Evolutionary conservation across 2,329 filamentous ascomycete genomes (phyloP).

Genomic region (Colletotrichum noveboracense): DNA sequence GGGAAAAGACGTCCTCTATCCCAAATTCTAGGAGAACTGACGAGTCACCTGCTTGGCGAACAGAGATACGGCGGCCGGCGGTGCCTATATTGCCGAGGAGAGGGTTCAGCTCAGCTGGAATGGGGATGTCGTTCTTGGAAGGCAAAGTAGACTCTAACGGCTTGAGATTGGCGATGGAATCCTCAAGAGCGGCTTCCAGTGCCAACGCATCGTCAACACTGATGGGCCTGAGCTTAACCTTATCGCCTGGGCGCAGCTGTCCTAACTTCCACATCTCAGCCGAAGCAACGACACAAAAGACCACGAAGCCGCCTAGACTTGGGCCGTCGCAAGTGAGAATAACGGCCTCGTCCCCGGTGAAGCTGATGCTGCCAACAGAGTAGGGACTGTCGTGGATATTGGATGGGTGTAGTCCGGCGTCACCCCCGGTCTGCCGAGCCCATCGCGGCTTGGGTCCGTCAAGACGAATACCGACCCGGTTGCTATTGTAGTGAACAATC

Average conservation of each 20-base stretch:
- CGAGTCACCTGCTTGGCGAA: conserved; percentile 37
- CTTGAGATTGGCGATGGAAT: conserved; percentile 26
- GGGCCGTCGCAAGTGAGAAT: conserved; percentile 44
- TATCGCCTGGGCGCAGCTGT: conserved; percentile 43
- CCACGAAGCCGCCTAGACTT: conserved; percentile 45
- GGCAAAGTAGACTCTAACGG: not conserved
- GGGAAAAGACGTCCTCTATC: conserved; percentile 29
- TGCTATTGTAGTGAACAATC: conserved; percentile 46
- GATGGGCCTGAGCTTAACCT: conserved; percentile 36
- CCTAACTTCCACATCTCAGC: conserved; percentile 48
- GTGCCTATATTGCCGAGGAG: conserved; percentile 22
- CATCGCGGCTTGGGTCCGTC: conserved; percentile 41
- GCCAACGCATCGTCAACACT: conserved; percentile 27
- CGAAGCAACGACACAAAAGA: conserved; percentile 40
- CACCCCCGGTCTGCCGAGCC: conserved; percentile 40
- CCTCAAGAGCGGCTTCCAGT: conserved; percentile 25
- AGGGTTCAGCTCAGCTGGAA: not conserved
- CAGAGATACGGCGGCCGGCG: conserved; percentile 22
- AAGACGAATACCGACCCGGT: conserved; percentile 43
- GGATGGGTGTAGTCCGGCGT: conserved; percentile 44
- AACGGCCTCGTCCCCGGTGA: conserved; percentile 46
- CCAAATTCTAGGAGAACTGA: conserved; percentile 40
- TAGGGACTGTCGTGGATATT: conserved; percentile 46
- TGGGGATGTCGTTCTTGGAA: not conserved
- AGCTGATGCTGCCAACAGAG: conserved; percentile 46